phyloP scores from a whole-genome alignment of 192 early-diverging fungal genomes.

The Gaertneriomyces semiglobifer region DNA sequence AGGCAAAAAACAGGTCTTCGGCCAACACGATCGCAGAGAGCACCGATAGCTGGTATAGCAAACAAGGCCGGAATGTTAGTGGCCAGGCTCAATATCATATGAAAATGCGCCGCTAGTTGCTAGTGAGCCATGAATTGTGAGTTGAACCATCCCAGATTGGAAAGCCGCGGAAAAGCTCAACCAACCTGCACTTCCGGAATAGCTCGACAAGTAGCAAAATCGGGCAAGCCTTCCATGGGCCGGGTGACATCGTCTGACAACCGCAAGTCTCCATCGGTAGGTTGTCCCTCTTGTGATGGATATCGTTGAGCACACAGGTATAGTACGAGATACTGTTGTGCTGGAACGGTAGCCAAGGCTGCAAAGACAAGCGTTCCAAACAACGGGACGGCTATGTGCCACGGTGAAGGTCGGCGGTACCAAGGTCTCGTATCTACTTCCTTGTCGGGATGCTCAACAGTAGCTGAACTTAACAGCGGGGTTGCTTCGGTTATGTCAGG shows the following conservation, averaged over 20 bases:
- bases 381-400: conserved; percentile 21
- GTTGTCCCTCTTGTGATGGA: neutral
- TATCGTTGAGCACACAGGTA: conserved; percentile 19
- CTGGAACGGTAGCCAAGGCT: conserved; percentile 17
- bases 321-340: conserved; percentile 34
- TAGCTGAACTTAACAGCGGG: neutral
- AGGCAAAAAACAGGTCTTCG: conserved; percentile 36
- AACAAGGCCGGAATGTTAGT: conserved; percentile 36
- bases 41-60: conserved; percentile 32
- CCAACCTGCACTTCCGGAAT: conserved; percentile 25
- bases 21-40: conserved; percentile 38
- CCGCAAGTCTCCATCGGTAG: neutral
- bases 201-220: conserved; percentile 14
- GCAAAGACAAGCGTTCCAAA: conserved; percentile 15
- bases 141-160: neutral
- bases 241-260: neutral
- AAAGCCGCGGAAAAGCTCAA: neutral
- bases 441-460: neutral
- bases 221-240: conserved; percentile 7
- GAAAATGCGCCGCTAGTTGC: conserved; percentile 33
- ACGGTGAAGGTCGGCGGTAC: conserved; percentile 24
- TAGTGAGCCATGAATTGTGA: conserved; percentile 5
- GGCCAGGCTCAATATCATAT: conserved; percentile 31
- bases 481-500: neutral
- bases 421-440: neutral